A percentile compares a stretch with the other conserved stretches of the same genome.
Evolutionary conservation across 805 yeast species (phyloP).

Genomic region (Candida fluviatilis): DNA sequence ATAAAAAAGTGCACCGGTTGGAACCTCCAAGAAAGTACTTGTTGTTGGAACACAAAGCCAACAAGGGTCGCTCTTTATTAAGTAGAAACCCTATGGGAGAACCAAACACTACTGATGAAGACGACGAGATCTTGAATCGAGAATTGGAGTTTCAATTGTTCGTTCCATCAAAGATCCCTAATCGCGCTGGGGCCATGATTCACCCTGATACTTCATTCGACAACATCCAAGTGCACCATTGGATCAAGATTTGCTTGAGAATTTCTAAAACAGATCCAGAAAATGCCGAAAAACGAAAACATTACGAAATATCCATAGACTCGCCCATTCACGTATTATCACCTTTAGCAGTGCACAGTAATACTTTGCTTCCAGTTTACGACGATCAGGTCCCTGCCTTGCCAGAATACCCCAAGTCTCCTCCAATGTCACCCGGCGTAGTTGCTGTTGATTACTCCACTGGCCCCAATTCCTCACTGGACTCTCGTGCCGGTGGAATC

Average conservation of each 20-base stretch:
- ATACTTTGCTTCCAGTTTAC: slow-evolving; percentile 73
- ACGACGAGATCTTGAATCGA: slow-evolving; percentile 60
- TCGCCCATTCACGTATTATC: slow-evolving; percentile 86
- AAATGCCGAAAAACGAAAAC: slow-evolving; percentile 63
- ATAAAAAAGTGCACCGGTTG: slow-evolving; percentile 83
- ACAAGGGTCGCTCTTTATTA: slow-evolving; percentile 44
- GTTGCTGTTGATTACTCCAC: slow-evolving; percentile 35
- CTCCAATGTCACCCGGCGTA: slow-evolving; percentile 55
- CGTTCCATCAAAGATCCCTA: slow-evolving; percentile 67
- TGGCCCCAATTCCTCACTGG: slow-evolving; percentile 4
- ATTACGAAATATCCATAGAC: slow-evolving; percentile 91
- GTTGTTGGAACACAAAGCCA: slow-evolving; percentile 75
- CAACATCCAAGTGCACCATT: slow-evolving; percentile 85
- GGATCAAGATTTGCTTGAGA: slow-evolving; percentile 88
- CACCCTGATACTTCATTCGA: slow-evolving; percentile 86
- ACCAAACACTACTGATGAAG: slow-evolving; percentile 27
- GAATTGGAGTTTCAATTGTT: slow-evolving; percentile 85
- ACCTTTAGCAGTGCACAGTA: slow-evolving; percentile 73
- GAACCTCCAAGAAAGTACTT: slow-evolving; percentile 85
- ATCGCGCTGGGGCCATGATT: slow-evolving; percentile 42
- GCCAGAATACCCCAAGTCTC: slow-evolving; percentile 21
- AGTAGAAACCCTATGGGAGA: slow-evolving; percentile 32
- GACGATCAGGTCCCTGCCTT: slow-evolving; percentile 22
- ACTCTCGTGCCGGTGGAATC: not conserved
- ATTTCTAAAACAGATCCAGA: slow-evolving; percentile 64